Evolutionary conservation across 495 filamentous ascomycete genomes (phyloP).

Genomic region (Podospora australis): DNA sequence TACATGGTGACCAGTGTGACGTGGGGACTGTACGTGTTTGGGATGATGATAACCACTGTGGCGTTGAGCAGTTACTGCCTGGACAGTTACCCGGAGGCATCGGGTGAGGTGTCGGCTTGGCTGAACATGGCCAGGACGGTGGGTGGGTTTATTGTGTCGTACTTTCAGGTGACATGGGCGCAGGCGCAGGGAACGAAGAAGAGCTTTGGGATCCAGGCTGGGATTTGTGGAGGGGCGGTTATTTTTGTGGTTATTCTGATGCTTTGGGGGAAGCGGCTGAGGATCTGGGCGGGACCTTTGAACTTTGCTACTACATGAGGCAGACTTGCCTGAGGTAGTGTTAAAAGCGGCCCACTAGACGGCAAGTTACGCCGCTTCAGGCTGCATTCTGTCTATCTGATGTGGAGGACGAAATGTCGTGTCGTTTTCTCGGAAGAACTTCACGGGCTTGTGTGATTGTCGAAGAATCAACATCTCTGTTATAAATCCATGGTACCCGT

Average conservation of each 20-base stretch:
- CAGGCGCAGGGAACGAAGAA: constrained; percentile 28
- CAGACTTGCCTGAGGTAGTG: constrained; percentile 3
- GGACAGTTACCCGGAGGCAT: constrained; percentile 52
- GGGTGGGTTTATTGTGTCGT: constrained; percentile 46
- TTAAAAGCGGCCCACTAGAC: too few relatives aligned
- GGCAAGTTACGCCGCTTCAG: too few relatives aligned
- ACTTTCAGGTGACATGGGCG: constrained; percentile 42
- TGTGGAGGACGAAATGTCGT: too few relatives aligned
- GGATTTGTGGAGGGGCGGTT: constrained; percentile 35
- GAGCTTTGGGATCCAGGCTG: constrained; percentile 47
- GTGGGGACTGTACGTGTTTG: constrained; percentile 52
- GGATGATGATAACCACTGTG: constrained; percentile 60
- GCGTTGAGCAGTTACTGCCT: constrained; percentile 55
- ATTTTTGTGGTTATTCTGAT: constrained; percentile 38
- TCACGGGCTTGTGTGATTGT: too few relatives aligned
- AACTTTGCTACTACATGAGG: constrained; percentile 21
- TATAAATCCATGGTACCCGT: too few relatives aligned
- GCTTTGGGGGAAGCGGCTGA: constrained; percentile 37
- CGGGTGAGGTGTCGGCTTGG: constrained; percentile 51
- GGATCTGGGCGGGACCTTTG: constrained; percentile 25
- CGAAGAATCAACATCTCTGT: too few relatives aligned
- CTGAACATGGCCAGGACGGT: constrained; percentile 42
- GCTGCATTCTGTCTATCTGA: too few relatives aligned
- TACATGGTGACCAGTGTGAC: constrained; percentile 50
- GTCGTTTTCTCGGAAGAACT: too few relatives aligned